Base-by-base conservation (phyloP, 2,329 filamentous ascomycete species). In the Hypocreales sp. region DNA sequence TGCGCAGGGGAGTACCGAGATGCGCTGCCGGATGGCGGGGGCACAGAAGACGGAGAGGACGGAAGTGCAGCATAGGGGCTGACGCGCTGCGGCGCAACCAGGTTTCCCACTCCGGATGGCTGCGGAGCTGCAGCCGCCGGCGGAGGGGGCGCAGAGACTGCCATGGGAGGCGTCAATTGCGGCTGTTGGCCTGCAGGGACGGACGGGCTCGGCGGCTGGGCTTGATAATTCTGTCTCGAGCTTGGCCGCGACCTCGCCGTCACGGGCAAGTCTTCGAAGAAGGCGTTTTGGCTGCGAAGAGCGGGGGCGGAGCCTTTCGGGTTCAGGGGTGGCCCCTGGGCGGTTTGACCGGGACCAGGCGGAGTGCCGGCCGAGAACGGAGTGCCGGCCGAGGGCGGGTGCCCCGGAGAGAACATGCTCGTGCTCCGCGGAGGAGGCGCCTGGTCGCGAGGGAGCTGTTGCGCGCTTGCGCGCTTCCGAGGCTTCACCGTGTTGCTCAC, bases 261-360 rank as follows among this genome's bases (percentile, higher is more conserved):
- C 27, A 77, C 50, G 1, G 80, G 80, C 14, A 87, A 58, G 29
- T 87, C 80, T 49, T 86, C 80, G 38, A 84, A 87, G 47, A 87
- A 87, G 38, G 65, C 72, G 20, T 60, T 51, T 34, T 67, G 62
- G 18, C 45, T 46, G 7, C 45, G 48, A 37, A 50, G 34, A 41
- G 53, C 27, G 31, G 50, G 42, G 31, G 50, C 36, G 25, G 51
- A 39, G 3, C 52, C 35, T 25, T 56, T 60, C 17, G 47, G 44
- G 5, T 37, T 41, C 17, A 38, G 32, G 1, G 47, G 32, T 2
- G 44, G 44, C 2, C 41, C 42, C 34, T 56, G 51, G 13, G 40
- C 42, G 18, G 48, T 39, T 15, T 54, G 48, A 22, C 38, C 23
- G 36, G 39, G 20, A 26, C 40, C 14, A 40, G 48, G 27, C 20